A percentile compares a stretch with the other conserved stretches of the same genome.
phyloP scores from a whole-genome alignment of 2,329 filamentous ascomycete genomes.

The Myriosclerotinia curreyana region DNA sequence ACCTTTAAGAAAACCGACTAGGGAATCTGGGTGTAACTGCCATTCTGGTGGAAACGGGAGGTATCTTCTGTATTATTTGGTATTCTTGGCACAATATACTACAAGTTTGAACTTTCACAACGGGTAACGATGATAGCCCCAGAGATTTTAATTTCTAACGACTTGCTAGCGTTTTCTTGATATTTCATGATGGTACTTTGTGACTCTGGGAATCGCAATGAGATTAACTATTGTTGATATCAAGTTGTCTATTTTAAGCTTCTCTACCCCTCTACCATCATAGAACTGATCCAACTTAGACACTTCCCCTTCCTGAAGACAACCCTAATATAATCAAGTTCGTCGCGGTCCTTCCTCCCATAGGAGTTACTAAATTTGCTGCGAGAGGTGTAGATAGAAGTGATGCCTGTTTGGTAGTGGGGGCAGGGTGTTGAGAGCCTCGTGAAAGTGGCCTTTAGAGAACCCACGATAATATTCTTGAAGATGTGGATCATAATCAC shows the following conservation, averaged over 20 bases:
- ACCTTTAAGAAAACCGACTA: neutral
- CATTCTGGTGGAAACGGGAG: no score
- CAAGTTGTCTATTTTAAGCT: neutral
- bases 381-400: no score
- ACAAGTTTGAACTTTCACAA: neutral
- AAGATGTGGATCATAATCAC: neutral
- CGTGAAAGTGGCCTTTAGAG: neutral
- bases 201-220: neutral
- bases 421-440: neutral
- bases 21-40: no score
- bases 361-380: no score
- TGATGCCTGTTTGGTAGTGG: no score
- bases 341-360: neutral
- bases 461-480: neutral
- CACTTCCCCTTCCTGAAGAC: neutral
- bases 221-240: neutral
- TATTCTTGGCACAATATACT: no score
- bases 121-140: no score
- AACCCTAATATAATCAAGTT: neutral
- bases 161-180: neutral
- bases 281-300: neutral
- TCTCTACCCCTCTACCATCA: neutral
- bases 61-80: no score
- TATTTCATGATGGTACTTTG: neutral
- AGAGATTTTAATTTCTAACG: neutral